phyloP scores from a whole-genome alignment of 192 early-diverging fungal species.

The Gryganskiella cystojenkinii region DNA sequence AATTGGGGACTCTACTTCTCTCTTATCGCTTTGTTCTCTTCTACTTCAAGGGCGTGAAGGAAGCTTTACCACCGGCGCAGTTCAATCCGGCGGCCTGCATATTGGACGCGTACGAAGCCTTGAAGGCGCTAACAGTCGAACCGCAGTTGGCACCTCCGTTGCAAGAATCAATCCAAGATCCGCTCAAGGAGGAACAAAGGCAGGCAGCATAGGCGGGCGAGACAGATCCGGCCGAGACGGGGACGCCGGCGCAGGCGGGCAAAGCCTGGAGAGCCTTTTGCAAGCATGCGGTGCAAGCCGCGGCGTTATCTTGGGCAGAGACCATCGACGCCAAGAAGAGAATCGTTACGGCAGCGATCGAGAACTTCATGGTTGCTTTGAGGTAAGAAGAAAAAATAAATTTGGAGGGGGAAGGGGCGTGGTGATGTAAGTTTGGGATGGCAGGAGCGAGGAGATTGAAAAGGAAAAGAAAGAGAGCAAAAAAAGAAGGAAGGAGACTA shows the following conservation, averaged over 20 bases:
- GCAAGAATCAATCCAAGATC: slow-evolving; percentile 35
- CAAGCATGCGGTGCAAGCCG: slow-evolving; percentile 31
- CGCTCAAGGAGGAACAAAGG: slow-evolving; percentile 30
- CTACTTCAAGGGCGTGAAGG: slow-evolving; percentile 9
- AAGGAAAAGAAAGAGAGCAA: background rate
- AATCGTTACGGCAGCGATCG: slow-evolving; percentile 1
- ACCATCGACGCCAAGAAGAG: slow-evolving; percentile 13
- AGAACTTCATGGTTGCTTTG: slow-evolving; percentile 27
- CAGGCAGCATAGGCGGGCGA: slow-evolving; percentile 34
- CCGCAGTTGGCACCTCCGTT: slow-evolving; percentile 18
- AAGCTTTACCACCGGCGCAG: slow-evolving; percentile 2
- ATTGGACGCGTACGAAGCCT: slow-evolving; percentile 7
- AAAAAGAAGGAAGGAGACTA: background rate
- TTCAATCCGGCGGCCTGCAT: slow-evolving; percentile 29
- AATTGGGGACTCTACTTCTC: too few relatives aligned
- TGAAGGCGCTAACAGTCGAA: slow-evolving; percentile 7
- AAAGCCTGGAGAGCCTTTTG: slow-evolving; percentile 19
- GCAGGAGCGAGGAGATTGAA: background rate
- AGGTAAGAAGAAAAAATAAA: background rate
- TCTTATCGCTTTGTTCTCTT: too few relatives aligned
- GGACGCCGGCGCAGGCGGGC: slow-evolving; percentile 22
- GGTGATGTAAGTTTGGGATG: too few relatives aligned
- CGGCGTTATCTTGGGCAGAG: slow-evolving; percentile 22
- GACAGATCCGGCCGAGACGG: background rate
- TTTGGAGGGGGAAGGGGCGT: too few relatives aligned